Percentiles rank a stretch among this genome's conserved stretches.
phyloP scores from a whole-genome alignment of 2,329 filamentous ascomycete genomes.

The Hypoxylon rubiginosum region DNA sequence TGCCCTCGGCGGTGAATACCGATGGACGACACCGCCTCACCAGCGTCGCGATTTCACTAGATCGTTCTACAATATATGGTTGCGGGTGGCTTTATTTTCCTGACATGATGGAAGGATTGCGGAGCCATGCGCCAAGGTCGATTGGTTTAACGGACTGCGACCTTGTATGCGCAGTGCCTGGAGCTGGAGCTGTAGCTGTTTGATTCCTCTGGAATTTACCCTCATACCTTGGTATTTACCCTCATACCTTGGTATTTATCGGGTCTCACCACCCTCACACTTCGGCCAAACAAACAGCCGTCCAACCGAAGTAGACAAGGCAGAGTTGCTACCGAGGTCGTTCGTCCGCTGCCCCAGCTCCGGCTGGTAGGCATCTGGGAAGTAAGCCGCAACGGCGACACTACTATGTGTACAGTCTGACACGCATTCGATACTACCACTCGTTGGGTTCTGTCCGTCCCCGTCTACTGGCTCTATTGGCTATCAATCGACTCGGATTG shows the following conservation, averaged over 20 bases:
- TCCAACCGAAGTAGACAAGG: conserved; percentile 32
- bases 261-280: conserved; percentile 18
- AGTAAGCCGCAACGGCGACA: conserved; percentile 13
- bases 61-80: conserved; percentile 40
- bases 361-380: background rate
- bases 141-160: conserved; percentile 33
- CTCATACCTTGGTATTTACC: background rate
- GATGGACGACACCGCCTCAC: conserved; percentile 34
- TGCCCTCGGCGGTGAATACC: conserved; percentile 38
- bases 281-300: conserved; percentile 43
- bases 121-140: conserved; percentile 40
- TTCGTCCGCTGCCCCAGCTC: conserved; percentile 13
- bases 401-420: background rate
- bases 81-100: conserved; percentile 34
- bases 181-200: too few species aligned
- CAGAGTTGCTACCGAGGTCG: conserved; percentile 28
- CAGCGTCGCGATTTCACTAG: conserved; percentile 29
- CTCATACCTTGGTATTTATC: background rate
- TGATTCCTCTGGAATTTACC: conserved; percentile 6
- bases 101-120: conserved; percentile 38
- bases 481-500: background rate
- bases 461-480: background rate
- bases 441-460: background rate
- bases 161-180: conserved; percentile 39
- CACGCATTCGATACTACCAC: background rate